These are phyloP conservation scores for Cercophora scortea DNA, from an alignment of 495 filamentous ascomycete genomes.

Conservation along the genomic window DNA sequence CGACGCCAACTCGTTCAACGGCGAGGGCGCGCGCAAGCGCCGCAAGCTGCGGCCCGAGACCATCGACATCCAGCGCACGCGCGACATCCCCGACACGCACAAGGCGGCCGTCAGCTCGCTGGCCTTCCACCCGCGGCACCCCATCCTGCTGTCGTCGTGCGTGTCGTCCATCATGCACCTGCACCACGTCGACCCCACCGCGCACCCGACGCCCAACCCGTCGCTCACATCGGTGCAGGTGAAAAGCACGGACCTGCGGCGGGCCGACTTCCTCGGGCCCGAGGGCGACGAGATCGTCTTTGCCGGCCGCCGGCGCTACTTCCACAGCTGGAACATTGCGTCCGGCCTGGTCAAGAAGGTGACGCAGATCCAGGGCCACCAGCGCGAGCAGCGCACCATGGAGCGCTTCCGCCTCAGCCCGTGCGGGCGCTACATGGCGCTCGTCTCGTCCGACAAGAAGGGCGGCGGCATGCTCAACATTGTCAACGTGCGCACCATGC, in stretches of 20 bases:
- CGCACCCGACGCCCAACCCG: constrained; percentile 69
- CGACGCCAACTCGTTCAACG: constrained; percentile 48
- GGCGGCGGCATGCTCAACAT: constrained; percentile 85
- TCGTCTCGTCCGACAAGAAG: constrained; percentile 69
- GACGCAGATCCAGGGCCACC: constrained; percentile 68
- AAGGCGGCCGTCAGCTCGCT: constrained; percentile 77
- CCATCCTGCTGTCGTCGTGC: constrained; percentile 83
- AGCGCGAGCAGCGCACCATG: constrained; percentile 80
- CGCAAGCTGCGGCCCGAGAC: constrained; percentile 74
- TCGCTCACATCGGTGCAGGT: constrained; percentile 85
- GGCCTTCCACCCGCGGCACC: constrained; percentile 78
- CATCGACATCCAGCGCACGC: constrained; percentile 66
- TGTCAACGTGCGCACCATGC: constrained; percentile 67
- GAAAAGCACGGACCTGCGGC: constrained; percentile 67
- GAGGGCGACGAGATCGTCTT: constrained; percentile 66
- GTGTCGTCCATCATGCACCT: constrained; percentile 76
- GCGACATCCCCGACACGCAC: constrained; percentile 42
- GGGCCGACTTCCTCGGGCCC: constrained; percentile 63
- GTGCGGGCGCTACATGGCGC: constrained; percentile 73
- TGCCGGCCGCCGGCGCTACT: constrained; percentile 78
- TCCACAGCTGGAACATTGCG: constrained; percentile 86
- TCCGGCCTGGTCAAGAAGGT: constrained; percentile 75
- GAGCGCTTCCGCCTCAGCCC: constrained; percentile 81
- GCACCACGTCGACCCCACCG: constrained; percentile 74
- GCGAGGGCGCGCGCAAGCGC: constrained; percentile 36